Evolutionary conservation across 2,329 filamentous ascomycete species (phyloP).

Genomic region (Neonectria ditissima): DNA sequence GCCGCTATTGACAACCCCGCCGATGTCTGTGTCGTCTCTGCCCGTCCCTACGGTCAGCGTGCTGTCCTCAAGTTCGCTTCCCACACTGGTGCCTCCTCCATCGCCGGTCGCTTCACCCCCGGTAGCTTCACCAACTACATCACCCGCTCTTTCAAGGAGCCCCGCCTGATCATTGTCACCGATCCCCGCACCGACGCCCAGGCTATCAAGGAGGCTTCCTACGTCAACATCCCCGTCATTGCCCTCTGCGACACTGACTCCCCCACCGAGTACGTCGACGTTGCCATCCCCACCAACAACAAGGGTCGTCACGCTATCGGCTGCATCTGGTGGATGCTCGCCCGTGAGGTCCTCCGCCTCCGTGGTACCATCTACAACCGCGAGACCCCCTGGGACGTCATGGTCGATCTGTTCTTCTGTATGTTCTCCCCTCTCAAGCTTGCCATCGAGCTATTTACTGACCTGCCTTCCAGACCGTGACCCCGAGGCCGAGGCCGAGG

Average conservation of each 20-base stretch:
- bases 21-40: slow-evolving; percentile 99
- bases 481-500: slow-evolving; percentile 99
- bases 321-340: slow-evolving; percentile 99
- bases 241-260: slow-evolving; percentile 99
- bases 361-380: slow-evolving; percentile 96
- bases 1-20: slow-evolving; percentile 99
- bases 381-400: slow-evolving; percentile 98
- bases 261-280: slow-evolving; percentile 98
- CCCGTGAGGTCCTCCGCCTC: slow-evolving; percentile 99
- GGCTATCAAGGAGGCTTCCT: slow-evolving; percentile 99
- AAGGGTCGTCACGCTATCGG: slow-evolving; percentile 99
- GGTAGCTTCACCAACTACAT: slow-evolving; percentile 99
- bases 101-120: slow-evolving; percentile 99
- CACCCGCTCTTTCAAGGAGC: slow-evolving; percentile 99
- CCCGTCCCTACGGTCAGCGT: slow-evolving; percentile 99
- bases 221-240: slow-evolving; percentile 99
- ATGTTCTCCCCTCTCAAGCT: slow-evolving; percentile 51
- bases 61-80: slow-evolving; percentile 99
- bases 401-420: slow-evolving; percentile 99
- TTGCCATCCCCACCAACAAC: slow-evolving; percentile 99
- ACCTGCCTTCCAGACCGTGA: slow-evolving; percentile 79
- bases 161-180: slow-evolving; percentile 98
- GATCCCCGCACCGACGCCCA: slow-evolving; percentile 99
- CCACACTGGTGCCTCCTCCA: slow-evolving; percentile 97
- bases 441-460: slow-evolving; percentile 18